These are phyloP conservation scores for Polyplosphaeria fusca DNA, from an alignment of 495 filamentous ascomycete genomes.

Conservation along the genomic window DNA sequence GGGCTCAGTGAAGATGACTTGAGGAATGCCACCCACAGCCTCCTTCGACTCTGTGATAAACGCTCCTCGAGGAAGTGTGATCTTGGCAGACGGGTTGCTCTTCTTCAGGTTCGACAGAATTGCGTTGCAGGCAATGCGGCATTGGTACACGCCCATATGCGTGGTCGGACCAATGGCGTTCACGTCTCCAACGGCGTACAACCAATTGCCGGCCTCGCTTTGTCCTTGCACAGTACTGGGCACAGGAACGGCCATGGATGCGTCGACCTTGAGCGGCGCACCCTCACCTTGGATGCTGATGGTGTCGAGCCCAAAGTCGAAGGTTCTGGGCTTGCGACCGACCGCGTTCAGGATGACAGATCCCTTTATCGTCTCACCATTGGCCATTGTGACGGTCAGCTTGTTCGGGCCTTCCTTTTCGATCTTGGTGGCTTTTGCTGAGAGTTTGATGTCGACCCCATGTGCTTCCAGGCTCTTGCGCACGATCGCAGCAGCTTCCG, in stretches of 20 bases:
- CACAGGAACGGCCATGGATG: slow-evolving; percentile 12
- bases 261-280: slow-evolving; percentile 16
- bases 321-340: slow-evolving; percentile 24
- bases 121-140: slow-evolving; percentile 22
- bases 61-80: background rate
- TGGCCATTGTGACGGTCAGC: slow-evolving; percentile 12
- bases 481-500: slow-evolving; percentile 24
- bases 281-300: slow-evolving; percentile 24
- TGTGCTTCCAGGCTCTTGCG: slow-evolving; percentile 13
- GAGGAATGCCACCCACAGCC: background rate
- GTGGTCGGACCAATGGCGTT: slow-evolving; percentile 27
- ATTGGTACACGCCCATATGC: slow-evolving; percentile 33
- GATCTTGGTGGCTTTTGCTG: background rate
- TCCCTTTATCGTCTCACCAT: slow-evolving; percentile 18
- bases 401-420: slow-evolving; percentile 2
- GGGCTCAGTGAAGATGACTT: slow-evolving; percentile 8
- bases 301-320: slow-evolving; percentile 28
- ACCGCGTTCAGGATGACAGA: slow-evolving; percentile 27
- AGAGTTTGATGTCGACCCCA: background rate
- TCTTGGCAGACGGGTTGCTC: background rate
- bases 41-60: background rate
- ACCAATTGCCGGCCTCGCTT: slow-evolving; percentile 8
- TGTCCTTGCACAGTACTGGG: background rate
- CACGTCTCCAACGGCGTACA: slow-evolving; percentile 32
- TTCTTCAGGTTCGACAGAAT: slow-evolving; percentile 12